These are phyloP conservation scores for Malus hybrid DNA, from an alignment of 331 rosid species.

Conservation along the genomic window DNA sequence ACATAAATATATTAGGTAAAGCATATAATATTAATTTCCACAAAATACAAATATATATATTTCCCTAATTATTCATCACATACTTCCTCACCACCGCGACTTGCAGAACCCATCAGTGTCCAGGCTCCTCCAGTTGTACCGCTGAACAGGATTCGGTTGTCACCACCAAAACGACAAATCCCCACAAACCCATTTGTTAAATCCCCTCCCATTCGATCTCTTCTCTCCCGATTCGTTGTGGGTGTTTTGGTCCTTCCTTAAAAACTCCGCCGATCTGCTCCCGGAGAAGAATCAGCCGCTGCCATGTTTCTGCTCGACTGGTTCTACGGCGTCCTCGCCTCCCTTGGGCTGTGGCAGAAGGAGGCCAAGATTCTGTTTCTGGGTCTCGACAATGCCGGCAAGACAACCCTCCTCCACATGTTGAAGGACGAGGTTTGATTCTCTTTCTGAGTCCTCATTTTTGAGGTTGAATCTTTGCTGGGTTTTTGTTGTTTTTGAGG, in stretches of 20 bases:
- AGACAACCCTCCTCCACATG: slow-evolving; percentile 78
- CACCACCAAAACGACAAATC: not conserved
- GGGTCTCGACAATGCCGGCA: slow-evolving; percentile 96
- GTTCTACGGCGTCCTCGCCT: slow-evolving; percentile 88
- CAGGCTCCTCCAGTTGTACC: slow-evolving; percentile 10
- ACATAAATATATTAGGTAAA: not conserved
- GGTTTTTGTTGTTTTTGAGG: not conserved
- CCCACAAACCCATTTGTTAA: not conserved
- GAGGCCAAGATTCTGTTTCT: slow-evolving; percentile 91
- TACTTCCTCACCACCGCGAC: no score
- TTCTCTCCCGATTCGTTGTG: not conserved
- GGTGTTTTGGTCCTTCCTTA: not conserved
- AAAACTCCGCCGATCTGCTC: slow-evolving; percentile 18
- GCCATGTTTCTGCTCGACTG: slow-evolving; percentile 87
- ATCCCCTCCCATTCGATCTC: slow-evolving; percentile 7
- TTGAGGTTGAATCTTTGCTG: not conserved
- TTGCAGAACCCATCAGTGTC: not conserved
- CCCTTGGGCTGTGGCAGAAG: slow-evolving; percentile 88
- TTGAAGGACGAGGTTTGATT: slow-evolving; percentile 40
- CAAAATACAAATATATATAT: no score
- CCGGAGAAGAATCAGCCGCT: not conserved
- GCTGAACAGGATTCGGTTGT: not conserved
- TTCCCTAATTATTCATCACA: no score
- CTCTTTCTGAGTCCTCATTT: not conserved
- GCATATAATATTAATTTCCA: no score